A percentile compares a stretch with the other conserved stretches of the same genome.
Conservation (phyloP, 2,329 filamentous ascomycete genomes). For the Colletotrichum lini region DNA sequence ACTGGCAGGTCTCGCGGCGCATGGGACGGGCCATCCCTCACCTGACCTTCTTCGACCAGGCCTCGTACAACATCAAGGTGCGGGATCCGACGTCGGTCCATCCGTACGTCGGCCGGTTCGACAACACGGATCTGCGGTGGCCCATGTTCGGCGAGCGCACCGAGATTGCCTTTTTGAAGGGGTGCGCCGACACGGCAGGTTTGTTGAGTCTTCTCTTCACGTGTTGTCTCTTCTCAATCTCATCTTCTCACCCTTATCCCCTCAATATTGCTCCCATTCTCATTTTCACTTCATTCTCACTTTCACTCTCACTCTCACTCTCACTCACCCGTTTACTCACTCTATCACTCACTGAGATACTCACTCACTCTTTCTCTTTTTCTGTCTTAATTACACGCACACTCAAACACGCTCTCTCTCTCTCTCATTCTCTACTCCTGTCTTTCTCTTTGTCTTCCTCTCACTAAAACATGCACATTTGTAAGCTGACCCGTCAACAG, state of each 20-base stretch:
- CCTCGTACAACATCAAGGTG: constrained; percentile 67
- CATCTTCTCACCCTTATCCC: too few species aligned
- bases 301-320: too few species aligned
- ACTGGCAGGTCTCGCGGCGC: constrained; percentile 64
- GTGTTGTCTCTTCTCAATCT: too few species aligned
- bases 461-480: too few species aligned
- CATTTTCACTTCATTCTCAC: too few species aligned
- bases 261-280: too few species aligned
- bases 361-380: too few species aligned
- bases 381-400: too few species aligned
- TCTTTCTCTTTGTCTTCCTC: too few species aligned
- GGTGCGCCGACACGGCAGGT: constrained; percentile 63
- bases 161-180: constrained; percentile 67
- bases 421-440: too few species aligned
- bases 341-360: too few species aligned
- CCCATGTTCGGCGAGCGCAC: constrained; percentile 67
- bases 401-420: accelerated
- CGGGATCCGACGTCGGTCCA: constrained; percentile 62
- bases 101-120: constrained; percentile 66
- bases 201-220: constrained; percentile 6
- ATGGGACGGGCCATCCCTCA: constrained; percentile 68
- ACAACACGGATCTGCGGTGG: constrained; percentile 69
- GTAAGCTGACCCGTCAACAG: constrained; percentile 42
- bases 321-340: too few species aligned
- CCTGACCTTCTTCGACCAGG: constrained; percentile 67